Evolutionary conservation across 257 asterid species (phyloP).

Genomic region (Jacaranda copaia): DNA sequence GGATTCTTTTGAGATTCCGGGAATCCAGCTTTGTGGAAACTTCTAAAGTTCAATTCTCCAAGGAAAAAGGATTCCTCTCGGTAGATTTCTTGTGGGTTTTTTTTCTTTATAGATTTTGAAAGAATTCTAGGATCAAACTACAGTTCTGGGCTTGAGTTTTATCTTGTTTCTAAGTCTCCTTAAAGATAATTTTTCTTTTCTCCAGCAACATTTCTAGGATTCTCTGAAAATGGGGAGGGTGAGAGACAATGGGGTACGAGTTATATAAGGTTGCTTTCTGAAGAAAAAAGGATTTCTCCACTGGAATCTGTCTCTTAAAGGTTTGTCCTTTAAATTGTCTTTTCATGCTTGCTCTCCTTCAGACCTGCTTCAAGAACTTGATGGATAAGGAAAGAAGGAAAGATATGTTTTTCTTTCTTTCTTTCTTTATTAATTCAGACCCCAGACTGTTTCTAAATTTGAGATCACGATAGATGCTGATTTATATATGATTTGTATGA

Average conservation of each 20-base stretch:
- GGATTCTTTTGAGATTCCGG: not conserved
- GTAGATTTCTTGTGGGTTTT: not conserved
- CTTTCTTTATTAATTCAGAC: not conserved
- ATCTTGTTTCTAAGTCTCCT: not conserved
- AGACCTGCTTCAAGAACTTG: not conserved
- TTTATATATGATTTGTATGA: constrained; percentile 37
- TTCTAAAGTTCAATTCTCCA: no score
- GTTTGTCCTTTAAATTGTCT: constrained; percentile 43
- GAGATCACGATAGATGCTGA: constrained; percentile 33
- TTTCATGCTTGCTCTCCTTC: constrained; percentile 13
- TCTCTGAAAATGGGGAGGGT: constrained; percentile 19
- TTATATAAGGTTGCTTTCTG: constrained; percentile 46
- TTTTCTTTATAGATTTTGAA: constrained; percentile 10
- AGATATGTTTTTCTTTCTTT: not conserved
- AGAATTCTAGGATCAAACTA: constrained; percentile 19
- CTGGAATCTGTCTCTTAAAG: constrained; percentile 49
- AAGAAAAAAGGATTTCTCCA: constrained; percentile 34
- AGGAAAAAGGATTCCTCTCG: not conserved
- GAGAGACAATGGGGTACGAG: constrained; percentile 33
- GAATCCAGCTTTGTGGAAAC: no score
- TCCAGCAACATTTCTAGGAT: not conserved
- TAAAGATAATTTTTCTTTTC: not conserved
- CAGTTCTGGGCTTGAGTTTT: constrained; percentile 16
- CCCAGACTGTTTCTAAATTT: constrained; percentile 25
- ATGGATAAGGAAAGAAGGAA: constrained; percentile 8